phyloP scores from a whole-genome alignment of 768 basidiomycete species.

The Daedaleopsis sinensis region DNA sequence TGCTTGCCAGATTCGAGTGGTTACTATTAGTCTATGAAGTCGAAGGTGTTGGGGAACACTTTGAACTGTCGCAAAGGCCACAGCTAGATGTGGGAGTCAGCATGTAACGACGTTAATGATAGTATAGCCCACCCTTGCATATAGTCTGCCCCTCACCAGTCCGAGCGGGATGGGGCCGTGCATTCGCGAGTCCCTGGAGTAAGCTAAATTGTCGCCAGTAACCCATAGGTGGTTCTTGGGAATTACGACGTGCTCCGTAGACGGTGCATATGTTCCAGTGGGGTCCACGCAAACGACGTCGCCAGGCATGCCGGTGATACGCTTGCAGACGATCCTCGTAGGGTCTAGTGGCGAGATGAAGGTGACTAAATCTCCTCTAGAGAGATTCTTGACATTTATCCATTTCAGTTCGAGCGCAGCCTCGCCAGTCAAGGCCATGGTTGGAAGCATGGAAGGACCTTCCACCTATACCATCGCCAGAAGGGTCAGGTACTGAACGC shows the following conservation, averaged over 20 bases:
- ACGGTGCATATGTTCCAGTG: constrained; percentile 62
- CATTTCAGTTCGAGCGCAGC: constrained; percentile 64
- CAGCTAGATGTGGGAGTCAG: constrained; percentile 20
- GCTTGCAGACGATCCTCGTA: constrained; percentile 76
- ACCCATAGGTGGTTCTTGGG: constrained; percentile 92
- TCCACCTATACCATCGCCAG: constrained; percentile 46
- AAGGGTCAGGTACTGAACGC: background rate
- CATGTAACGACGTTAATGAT: background rate
- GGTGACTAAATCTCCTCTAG: constrained; percentile 79
- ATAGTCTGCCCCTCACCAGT: constrained; percentile 68
- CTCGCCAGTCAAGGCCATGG: constrained; percentile 62
- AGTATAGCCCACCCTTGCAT: constrained; percentile 56
- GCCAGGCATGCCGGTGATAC: constrained; percentile 87
- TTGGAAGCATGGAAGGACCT: constrained; percentile 85
- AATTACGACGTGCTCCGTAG: constrained; percentile 72
- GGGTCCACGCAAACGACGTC: constrained; percentile 91
- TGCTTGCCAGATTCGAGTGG: background rate
- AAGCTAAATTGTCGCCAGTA: constrained; percentile 82
- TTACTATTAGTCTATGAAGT: constrained; percentile 26
- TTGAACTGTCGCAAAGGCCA: constrained; percentile 29
- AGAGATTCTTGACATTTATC: constrained; percentile 51
- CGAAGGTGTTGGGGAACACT: constrained; percentile 34
- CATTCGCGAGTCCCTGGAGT: constrained; percentile 85
- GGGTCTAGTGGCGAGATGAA: constrained; percentile 73
- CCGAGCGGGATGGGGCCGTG: constrained; percentile 92